Base-by-base conservation (phyloP, 768 basidiomycete genomes). In the Lactarius hatsudake region DNA sequence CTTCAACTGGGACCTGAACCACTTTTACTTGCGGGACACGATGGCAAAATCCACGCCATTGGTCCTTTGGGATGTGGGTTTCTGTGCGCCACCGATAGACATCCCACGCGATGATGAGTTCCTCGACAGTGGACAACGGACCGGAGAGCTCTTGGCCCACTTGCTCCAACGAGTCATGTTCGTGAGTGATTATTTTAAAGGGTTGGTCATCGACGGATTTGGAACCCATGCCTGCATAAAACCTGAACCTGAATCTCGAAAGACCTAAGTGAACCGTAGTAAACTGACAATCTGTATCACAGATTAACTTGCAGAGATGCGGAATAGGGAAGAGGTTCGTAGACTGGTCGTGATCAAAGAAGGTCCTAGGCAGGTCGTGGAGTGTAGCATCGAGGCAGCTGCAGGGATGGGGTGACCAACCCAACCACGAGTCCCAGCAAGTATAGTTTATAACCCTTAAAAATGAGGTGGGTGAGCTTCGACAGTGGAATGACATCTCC, bases 371-470 rank as follows among this genome's bases (percentile, higher is more conserved):
- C n/a, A 0, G 1, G 30, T 32, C 30, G 30, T 32, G 30, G 30
- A 32, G 30, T 8, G 30, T 0, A 5, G 40, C 3, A 2, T 34
- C 1, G n/a, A 62, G 3, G 30, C 26, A n/a, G 18, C 13, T 57
- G 54, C 12, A 66, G 43, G n/a, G 59, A 66, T 4, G 65, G 60
- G 18, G 55, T 43, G n/a, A 18, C 13, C 32, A 66, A 38, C 26
- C 34, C 55, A 8, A n/a, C 42, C 28, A 62, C 0, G 5, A 66
- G 43, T 4, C 3, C 28, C 13, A 58, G 15, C 34, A 66, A 58
- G 5, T 30, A 32, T 40, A 1, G 1, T 6, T 2, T 12, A 40
- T 6, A 1, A 12, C 65, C 65, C 3, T 0, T 0, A 40, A 36
- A 66, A 20, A 32, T 15, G 36, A 62, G 48, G 20, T 1, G 10